phyloP scores from a whole-genome alignment of 768 basidiomycete species.

The Nevesoporus exiguus region DNA sequence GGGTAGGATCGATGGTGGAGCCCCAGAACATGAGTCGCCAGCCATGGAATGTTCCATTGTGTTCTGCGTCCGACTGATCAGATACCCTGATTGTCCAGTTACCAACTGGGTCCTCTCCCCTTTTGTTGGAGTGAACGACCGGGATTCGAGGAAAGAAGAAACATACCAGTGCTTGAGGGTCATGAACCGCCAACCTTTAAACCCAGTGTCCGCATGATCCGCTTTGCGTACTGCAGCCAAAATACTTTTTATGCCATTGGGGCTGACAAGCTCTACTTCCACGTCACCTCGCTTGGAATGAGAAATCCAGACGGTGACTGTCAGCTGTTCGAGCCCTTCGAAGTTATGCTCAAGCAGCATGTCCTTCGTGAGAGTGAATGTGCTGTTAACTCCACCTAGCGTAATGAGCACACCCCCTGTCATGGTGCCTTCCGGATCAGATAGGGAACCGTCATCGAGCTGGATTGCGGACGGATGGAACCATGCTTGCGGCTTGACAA shows the following conservation, averaged over 20 bases:
- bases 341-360: constrained; percentile 74
- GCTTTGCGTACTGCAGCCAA: constrained; percentile 66
- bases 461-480: constrained; percentile 71
- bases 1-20: constrained; percentile 67
- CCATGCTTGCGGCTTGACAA: constrained; percentile 95
- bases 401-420: constrained; percentile 66
- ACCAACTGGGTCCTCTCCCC: constrained; percentile 91
- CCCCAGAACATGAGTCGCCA: constrained; percentile 97
- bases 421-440: constrained; percentile 41
- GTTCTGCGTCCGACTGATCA: constrained; percentile 62
- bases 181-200: constrained; percentile 98
- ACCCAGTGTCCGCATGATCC: constrained; percentile 68
- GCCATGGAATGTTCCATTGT: constrained; percentile 71
- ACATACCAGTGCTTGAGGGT: constrained; percentile 91
- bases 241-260: constrained; percentile 80
- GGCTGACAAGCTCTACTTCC: constrained; percentile 85
- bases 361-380: constrained; percentile 60
- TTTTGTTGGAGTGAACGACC: constrained; percentile 32
- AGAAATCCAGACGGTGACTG: constrained; percentile 89
- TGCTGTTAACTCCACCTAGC: constrained; percentile 60
- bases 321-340: constrained; percentile 88
- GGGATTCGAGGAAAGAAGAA: constrained; percentile 1
- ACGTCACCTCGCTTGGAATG: constrained; percentile 87
- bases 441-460: constrained; percentile 56
- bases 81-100: constrained; percentile 86